Conservation (phyloP, 805 yeast species). For the Cyberlindnera saturnus region DNA sequence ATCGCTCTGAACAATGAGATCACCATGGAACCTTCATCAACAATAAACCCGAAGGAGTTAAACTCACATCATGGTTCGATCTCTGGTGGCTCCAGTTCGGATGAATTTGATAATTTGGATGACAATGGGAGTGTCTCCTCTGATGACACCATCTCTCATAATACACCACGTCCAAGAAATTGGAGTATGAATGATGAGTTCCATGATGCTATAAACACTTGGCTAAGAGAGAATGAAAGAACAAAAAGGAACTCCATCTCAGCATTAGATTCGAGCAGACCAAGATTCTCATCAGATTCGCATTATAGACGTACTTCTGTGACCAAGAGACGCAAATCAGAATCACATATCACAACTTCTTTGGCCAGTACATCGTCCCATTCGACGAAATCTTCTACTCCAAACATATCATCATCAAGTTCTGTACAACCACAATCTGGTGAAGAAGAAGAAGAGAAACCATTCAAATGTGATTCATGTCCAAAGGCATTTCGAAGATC, state of each 20-base stretch:
- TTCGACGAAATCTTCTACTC: not conserved
- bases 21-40: not conserved
- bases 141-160: not conserved
- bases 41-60: conserved; percentile 17
- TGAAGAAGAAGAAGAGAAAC: conserved; percentile 38
- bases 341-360: conserved; percentile 8
- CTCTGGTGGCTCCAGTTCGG: conserved; percentile 4
- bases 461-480: conserved; percentile 58
- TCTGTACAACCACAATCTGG: not conserved
- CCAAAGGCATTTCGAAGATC: conserved; percentile 62
- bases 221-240: conserved; percentile 20
- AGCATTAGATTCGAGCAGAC: too few species aligned
- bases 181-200: conserved; percentile 25
- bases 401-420: not conserved
- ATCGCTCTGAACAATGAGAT: not conserved
- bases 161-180: conserved; percentile 4
- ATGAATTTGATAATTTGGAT: conserved; percentile 1
- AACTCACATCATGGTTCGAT: conserved; percentile 7
- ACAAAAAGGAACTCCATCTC: not conserved
- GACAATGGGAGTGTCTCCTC: not conserved
- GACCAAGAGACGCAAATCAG: conserved; percentile 21
- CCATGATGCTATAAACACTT: conserved; percentile 21
- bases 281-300: not conserved
- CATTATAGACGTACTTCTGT: conserved; percentile 5
- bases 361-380: not conserved